Percentiles rank a stretch among this genome's conserved stretches.
Conservation (phyloP, 257 asterid genomes). For the Primulina tabacum region DNA sequence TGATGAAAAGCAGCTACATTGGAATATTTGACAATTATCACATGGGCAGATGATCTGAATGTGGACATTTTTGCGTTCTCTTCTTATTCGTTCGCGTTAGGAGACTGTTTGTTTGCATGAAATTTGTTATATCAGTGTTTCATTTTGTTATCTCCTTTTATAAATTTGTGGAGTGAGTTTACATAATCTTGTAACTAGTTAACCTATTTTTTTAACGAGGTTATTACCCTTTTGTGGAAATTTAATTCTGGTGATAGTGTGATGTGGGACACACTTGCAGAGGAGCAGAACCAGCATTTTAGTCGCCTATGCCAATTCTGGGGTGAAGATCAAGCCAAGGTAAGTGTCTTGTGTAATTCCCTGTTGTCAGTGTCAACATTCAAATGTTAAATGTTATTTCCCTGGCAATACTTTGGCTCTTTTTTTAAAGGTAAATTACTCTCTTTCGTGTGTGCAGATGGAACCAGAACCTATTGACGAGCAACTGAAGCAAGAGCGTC, state of each 20-base stretch:
- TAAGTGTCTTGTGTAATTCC: conserved; percentile 16
- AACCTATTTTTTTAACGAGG: conserved; percentile 19
- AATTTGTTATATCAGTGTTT: too few species aligned
- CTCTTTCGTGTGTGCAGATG: conserved; percentile 41
- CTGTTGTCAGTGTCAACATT: background rate
- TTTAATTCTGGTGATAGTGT: conserved; percentile 21
- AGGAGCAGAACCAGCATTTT: conserved; percentile 54
- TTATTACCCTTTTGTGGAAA: conserved; percentile 13
- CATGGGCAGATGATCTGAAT: background rate
- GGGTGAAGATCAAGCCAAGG: conserved; percentile 44
- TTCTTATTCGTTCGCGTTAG: background rate
- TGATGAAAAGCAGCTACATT: background rate
- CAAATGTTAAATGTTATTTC: too few species aligned
- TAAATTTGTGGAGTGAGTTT: background rate
- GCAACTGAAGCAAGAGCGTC: conserved; percentile 80
- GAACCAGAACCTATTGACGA: conserved; percentile 59
- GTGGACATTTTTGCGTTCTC: background rate
- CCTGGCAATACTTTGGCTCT: background rate
- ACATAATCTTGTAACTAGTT: conserved; percentile 7
- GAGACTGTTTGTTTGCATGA: background rate
- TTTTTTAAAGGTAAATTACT: background rate
- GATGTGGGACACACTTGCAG: conserved; percentile 63
- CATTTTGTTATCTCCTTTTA: background rate
- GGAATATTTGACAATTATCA: background rate
- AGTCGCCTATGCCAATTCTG: conserved; percentile 41